Conservation (phyloP, 2,329 filamentous ascomycete genomes). For the Sarocladium kiliense region DNA sequence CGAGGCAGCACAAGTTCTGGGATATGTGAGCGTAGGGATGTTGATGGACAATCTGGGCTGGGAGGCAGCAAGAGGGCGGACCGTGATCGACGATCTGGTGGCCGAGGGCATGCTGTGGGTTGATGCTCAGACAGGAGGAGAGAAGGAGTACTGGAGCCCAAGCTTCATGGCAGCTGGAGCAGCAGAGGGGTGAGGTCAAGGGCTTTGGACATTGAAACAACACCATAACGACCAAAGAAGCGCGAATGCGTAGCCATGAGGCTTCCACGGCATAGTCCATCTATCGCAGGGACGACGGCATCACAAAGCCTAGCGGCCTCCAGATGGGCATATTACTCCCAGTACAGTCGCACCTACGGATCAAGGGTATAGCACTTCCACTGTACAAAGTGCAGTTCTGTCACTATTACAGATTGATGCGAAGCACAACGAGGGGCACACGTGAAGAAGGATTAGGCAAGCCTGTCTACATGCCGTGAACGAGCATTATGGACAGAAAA, state of each 20-base stretch:
- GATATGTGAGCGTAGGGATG: constrained; percentile 88
- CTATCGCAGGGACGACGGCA: too few species aligned
- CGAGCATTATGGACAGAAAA: background rate
- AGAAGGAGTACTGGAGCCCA: constrained; percentile 93
- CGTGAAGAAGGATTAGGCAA: background rate
- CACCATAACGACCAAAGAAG: too few species aligned
- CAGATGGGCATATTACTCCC: too few species aligned
- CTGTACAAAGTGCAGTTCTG: too few species aligned
- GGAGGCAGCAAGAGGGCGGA: constrained; percentile 79
- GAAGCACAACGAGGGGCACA: too few species aligned
- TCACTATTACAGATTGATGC: too few species aligned
- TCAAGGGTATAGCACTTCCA: too few species aligned
- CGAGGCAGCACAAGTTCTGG: constrained; percentile 83
- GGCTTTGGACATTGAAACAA: too few species aligned
- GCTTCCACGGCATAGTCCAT: too few species aligned
- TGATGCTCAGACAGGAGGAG: constrained; percentile 68
- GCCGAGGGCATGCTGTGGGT: constrained; percentile 91
- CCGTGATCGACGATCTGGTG: constrained; percentile 84
- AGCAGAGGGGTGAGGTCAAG: background rate
- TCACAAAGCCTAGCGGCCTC: too few species aligned
- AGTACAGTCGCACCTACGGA: too few species aligned
- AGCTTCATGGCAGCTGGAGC: constrained; percentile 56
- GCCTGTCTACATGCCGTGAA: background rate
- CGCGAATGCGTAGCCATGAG: too few species aligned
- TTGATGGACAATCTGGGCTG: constrained; percentile 80